phyloP scores from a whole-genome alignment of 148 eudicot species.

The Pouteria glomerata region DNA sequence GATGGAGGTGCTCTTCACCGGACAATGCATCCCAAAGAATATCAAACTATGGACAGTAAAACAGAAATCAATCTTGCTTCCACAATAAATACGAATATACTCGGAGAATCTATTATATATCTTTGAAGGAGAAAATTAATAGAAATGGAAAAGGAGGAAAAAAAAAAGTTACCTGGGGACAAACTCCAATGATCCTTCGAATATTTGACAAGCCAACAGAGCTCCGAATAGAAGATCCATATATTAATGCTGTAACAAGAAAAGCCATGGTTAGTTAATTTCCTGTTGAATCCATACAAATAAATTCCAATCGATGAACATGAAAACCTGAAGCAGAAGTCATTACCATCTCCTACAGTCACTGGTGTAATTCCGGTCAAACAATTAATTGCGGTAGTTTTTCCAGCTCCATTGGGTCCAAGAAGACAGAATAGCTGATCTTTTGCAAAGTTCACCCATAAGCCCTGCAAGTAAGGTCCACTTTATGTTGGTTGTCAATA shows the following conservation, averaged over 20 bases:
- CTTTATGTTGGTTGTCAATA: background rate
- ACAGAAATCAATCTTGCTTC: slow-evolving; percentile 2
- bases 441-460: slow-evolving; percentile 76
- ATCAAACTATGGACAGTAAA: slow-evolving; percentile 54
- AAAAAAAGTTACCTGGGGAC: slow-evolving; percentile 70
- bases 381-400: slow-evolving; percentile 88
- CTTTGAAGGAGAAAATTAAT: background rate
- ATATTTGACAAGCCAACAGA: slow-evolving; percentile 77
- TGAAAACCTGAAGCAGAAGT: slow-evolving; percentile 5
- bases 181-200: slow-evolving; percentile 74
- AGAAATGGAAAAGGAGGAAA: background rate
- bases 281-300: background rate
- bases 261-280: background rate
- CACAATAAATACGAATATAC: background rate
- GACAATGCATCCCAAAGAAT: slow-evolving; percentile 81
- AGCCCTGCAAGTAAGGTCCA: slow-evolving; percentile 41
- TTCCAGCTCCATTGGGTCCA: slow-evolving; percentile 99
- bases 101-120: background rate
- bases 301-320: background rate
- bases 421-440: slow-evolving; percentile 92
- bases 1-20: slow-evolving; percentile 75
- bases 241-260: slow-evolving; percentile 49
- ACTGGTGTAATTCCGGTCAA: slow-evolving; percentile 86
- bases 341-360: slow-evolving; percentile 87
- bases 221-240: slow-evolving; percentile 74